phyloP scores from a whole-genome alignment of 345 rosid genomes.

The Hibiscus tridactylites region DNA sequence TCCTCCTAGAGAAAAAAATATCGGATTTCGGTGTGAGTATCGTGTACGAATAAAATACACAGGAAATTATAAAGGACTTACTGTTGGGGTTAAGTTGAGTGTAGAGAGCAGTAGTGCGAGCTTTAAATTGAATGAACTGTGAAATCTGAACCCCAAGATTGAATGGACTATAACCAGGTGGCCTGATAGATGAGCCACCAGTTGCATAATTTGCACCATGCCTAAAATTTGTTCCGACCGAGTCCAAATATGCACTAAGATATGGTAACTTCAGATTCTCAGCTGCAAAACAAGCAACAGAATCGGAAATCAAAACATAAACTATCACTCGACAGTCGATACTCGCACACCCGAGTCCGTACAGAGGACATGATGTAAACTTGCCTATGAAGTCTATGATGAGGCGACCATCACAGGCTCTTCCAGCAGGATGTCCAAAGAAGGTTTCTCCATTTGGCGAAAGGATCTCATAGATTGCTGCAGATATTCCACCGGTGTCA shows the following conservation, averaged over 20 bases:
- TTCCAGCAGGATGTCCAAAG: slow-evolving; percentile 59
- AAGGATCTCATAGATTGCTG: slow-evolving; percentile 38
- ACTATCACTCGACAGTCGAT: background rate
- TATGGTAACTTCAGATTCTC: slow-evolving; percentile 52
- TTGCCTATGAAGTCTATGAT: slow-evolving; percentile 56
- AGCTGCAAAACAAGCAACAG: slow-evolving; percentile 29
- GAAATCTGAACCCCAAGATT: slow-evolving; percentile 57
- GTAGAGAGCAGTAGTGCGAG: slow-evolving; percentile 35
- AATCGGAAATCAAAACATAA: background rate
- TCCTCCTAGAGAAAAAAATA: slow-evolving; percentile 10
- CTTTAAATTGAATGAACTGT: slow-evolving; percentile 50
- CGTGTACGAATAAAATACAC: background rate
- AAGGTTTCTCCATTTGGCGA: slow-evolving; percentile 69
- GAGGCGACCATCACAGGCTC: slow-evolving; percentile 64
- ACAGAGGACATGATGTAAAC: background rate
- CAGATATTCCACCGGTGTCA: slow-evolving; percentile 59
- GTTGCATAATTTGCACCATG: slow-evolving; percentile 76
- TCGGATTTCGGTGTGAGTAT: too few relatives aligned
- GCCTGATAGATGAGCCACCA: slow-evolving; percentile 63
- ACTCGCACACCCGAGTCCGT: background rate
- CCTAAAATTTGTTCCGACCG: slow-evolving; percentile 48
- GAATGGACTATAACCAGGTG: slow-evolving; percentile 49
- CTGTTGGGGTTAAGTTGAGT: slow-evolving; percentile 23
- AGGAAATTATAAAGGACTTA: slow-evolving; percentile 7
- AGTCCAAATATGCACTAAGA: slow-evolving; percentile 59